Conservation (phyloP, 2,329 filamentous ascomycete genomes). For the Paraphaeosphaeria sporulosa region DNA sequence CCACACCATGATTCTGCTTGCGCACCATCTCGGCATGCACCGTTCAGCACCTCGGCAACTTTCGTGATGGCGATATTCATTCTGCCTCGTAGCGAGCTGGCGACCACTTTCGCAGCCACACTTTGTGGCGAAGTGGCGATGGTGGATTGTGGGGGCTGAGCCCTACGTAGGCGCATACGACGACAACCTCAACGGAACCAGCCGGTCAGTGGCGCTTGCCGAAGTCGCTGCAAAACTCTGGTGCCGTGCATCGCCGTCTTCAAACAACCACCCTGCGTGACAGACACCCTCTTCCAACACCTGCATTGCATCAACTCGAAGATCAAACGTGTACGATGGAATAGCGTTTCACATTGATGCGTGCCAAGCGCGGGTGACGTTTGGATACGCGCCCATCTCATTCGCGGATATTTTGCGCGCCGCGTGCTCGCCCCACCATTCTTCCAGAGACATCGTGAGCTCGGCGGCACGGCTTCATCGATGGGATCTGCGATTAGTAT, state of each 20-base stretch:
- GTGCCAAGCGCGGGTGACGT: conserved; percentile 8
- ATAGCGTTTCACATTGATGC: conserved; percentile 16
- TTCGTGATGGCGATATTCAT: conserved; percentile 6
- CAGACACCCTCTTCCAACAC: background rate
- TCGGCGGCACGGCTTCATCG: background rate
- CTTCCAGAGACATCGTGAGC: background rate
- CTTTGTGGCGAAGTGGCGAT: background rate
- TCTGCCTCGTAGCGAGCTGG: conserved; percentile 13
- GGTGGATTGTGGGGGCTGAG: background rate
- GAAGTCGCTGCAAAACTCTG: background rate
- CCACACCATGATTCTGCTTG: background rate
- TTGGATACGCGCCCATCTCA: conserved; percentile 6
- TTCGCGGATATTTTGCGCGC: conserved; percentile 12
- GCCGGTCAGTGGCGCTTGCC: conserved; percentile 3
- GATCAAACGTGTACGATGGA: conserved; percentile 16
- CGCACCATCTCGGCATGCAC: background rate
- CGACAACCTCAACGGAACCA: background rate
- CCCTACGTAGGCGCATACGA: background rate
- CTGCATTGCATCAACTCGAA: conserved; percentile 13
- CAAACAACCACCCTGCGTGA: background rate
- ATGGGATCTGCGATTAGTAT: background rate
- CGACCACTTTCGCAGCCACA: conserved; percentile 15
- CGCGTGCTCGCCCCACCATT: background rate
- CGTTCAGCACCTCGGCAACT: background rate
- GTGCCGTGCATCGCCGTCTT: conserved; percentile 13